These are phyloP conservation scores for Gnomoniopsis smithogilvyi DNA, from an alignment of 2,329 filamentous ascomycete genomes.

Conservation along the genomic window DNA sequence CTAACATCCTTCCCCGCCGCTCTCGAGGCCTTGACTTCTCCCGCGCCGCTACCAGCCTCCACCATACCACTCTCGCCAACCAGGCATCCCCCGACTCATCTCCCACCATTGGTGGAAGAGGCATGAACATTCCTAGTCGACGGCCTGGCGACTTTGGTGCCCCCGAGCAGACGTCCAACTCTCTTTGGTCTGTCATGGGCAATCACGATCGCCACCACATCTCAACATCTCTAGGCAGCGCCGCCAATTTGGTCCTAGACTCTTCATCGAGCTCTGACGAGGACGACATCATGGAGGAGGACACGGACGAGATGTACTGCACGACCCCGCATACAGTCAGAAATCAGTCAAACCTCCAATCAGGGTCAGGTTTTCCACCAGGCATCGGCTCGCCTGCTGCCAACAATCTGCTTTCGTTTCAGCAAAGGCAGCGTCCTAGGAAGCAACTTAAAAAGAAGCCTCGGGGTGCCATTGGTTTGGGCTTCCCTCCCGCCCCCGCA, in stretches of 20 bases:
- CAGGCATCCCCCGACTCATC: constrained; percentile 86
- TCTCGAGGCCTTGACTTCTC: constrained; percentile 93
- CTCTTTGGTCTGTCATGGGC: constrained; percentile 68
- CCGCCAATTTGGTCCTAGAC: constrained; percentile 71
- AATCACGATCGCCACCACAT: constrained; percentile 67
- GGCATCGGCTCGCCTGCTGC: constrained; percentile 66
- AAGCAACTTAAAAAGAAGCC: constrained; percentile 57
- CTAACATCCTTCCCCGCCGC: constrained; percentile 78
- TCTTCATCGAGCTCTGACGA: constrained; percentile 72
- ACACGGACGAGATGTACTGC: constrained; percentile 75
- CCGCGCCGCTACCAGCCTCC: constrained; percentile 86
- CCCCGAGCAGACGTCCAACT: constrained; percentile 64
- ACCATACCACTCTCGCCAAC: constrained; percentile 91
- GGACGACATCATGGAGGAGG: constrained; percentile 68
- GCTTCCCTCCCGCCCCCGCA: constrained; percentile 41
- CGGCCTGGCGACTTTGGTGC: constrained; percentile 46
- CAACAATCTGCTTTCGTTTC: constrained; percentile 78
- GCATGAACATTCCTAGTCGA: constrained; percentile 59
- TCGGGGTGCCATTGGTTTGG: constrained; percentile 46
- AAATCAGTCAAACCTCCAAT: constrained; percentile 26
- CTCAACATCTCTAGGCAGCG: constrained; percentile 73
- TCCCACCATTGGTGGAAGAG: constrained; percentile 70
- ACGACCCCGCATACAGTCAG: constrained; percentile 78
- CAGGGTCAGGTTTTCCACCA: constrained; percentile 32
- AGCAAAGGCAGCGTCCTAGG: constrained; percentile 71